These are phyloP conservation scores for Penicillium paradoxum DNA, from an alignment of 495 filamentous ascomycete species.

Conservation along the genomic window DNA sequence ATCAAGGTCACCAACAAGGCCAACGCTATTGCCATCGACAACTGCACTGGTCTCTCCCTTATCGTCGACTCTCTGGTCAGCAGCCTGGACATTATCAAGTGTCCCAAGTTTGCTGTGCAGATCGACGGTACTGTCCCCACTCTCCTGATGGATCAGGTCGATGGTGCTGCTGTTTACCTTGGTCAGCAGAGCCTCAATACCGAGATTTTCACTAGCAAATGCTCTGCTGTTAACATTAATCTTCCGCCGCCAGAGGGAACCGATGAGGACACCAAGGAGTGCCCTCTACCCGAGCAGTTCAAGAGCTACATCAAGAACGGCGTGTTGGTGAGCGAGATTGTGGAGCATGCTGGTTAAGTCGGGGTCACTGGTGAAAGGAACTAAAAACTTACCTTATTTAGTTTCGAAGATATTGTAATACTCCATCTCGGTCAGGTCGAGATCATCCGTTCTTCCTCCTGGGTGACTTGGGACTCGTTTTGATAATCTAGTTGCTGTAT, in stretches of 20 bases:
- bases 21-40: constrained; percentile 91
- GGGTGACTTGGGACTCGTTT: not conserved
- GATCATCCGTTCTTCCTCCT: not conserved
- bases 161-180: constrained; percentile 82
- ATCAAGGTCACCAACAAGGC: constrained; percentile 87
- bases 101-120: constrained; percentile 84
- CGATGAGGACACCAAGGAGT: constrained; percentile 75
- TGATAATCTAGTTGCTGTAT: constrained; percentile 15
- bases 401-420: not conserved
- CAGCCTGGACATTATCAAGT: constrained; percentile 90
- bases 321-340: constrained; percentile 77
- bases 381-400: not conserved
- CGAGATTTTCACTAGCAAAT: constrained; percentile 86
- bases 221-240: constrained; percentile 75
- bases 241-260: constrained; percentile 56
- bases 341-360: constrained; percentile 71
- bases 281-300: constrained; percentile 84
- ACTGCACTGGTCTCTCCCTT: constrained; percentile 75
- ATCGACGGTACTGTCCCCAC: constrained; percentile 80
- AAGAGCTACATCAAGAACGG: constrained; percentile 73
- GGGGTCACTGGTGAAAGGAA: not conserved
- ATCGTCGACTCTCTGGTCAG: constrained; percentile 87
- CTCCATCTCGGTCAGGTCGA: not conserved
- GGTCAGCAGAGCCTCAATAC: constrained; percentile 68
- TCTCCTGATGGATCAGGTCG: constrained; percentile 85